Base-by-base conservation (phyloP, 306 rosid species). In the Rubus idaeus region DNA sequence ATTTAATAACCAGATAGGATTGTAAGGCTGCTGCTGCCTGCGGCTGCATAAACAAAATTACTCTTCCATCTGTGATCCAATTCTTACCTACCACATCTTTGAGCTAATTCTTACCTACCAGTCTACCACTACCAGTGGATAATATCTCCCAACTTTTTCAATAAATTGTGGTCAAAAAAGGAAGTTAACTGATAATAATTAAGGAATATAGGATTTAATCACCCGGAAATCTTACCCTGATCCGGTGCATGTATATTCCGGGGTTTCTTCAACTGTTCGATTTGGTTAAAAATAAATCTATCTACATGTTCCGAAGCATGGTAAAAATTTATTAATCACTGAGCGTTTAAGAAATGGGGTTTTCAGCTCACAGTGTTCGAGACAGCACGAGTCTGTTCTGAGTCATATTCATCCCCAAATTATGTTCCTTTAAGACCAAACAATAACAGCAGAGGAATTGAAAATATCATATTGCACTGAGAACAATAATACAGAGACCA, bases 351-450 rank as follows among this genome's bases (percentile, higher is more conserved):
- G 35, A 30, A 30, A 30, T 30, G 35, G 35, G 35, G 35, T 30
- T 30, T 45, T 56, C 23, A 57, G 55, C 53, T 77, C 76, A 58
- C 79, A 68, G 57, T 40, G 16, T 68, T 71, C 37, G 40, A 79
- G 73, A 79, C 35, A 11, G 68, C 80, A 73, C 79, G 9, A 66
- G 64, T 51, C 78, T 64, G 20, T 65, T 52, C 50, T 8, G 26
- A 51, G 56, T 55, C 42, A 26, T 62, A 60, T 30, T 55, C 76
- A 49, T 65, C 83, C 75, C 70, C 55, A 37, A 68, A 69, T 78
- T 79, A 72, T 58, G 45, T 71, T 18, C 44, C 47, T 55, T 37
- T 20, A 21, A 45, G 9, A 71, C 12, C 39, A 72, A 40, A 55
- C 51, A 55, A 53, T 39, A 12, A 17, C 39, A 13, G 6, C 11